Conservation (phyloP, 257 asterid genomes). For the Petunia axillaris region DNA sequence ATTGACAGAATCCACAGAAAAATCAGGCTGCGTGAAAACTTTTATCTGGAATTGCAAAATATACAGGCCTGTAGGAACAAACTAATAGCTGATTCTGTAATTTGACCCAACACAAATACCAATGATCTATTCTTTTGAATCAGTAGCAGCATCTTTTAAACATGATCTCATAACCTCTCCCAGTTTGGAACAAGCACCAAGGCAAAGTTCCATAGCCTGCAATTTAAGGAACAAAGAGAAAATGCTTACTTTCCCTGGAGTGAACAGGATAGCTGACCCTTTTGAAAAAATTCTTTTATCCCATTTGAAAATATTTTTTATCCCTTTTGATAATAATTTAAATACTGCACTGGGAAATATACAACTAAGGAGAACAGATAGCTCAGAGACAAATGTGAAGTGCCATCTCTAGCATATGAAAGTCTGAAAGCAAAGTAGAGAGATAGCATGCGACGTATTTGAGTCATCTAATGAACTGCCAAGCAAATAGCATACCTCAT, state of each 20-base stretch:
- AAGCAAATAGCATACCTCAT: slow-evolving; percentile 61
- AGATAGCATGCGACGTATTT: neutral
- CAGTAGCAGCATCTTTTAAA: slow-evolving; percentile 65
- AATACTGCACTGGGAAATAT: too few species aligned
- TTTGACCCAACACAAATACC: neutral
- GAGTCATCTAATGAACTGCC: neutral
- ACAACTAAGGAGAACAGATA: neutral
- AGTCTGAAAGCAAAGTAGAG: neutral
- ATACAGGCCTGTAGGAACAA: too few species aligned
- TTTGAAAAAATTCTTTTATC: too few species aligned
- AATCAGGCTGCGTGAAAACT: too few species aligned
- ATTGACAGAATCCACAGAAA: too few species aligned
- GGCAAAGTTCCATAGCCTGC: slow-evolving; percentile 90
- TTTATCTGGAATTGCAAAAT: too few species aligned
- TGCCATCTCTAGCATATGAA: neutral
- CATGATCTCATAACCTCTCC: slow-evolving; percentile 78
- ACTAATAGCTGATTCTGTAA: too few species aligned
- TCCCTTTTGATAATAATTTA: too few species aligned
- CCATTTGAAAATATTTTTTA: too few species aligned
- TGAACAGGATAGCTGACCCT: too few species aligned
- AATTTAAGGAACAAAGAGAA: neutral
- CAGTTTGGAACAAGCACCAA: slow-evolving; percentile 92
- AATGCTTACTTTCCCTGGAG: neutral
- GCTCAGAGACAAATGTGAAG: neutral
- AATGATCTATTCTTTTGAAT: slow-evolving; percentile 41